phyloP scores from a whole-genome alignment of 306 rosid genomes.

The Lablab purpureus region DNA sequence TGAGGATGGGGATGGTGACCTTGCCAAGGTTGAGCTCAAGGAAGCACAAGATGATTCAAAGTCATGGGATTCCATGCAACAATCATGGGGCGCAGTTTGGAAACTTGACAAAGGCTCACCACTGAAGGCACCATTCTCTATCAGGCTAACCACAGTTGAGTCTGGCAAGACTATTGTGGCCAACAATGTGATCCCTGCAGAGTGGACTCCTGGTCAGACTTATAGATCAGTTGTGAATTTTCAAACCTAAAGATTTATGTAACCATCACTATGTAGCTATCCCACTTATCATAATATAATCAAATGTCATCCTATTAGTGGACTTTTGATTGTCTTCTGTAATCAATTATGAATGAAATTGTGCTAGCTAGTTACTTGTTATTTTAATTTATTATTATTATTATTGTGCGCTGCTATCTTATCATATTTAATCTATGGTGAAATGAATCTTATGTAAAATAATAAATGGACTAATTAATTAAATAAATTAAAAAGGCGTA shows the following conservation, averaged over 20 bases:
- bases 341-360: conserved; percentile 5
- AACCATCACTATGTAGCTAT: neutral
- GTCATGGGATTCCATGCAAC: conserved; percentile 67
- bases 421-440: neutral
- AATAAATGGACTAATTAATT: neutral
- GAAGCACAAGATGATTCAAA: conserved; percentile 50
- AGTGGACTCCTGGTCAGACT: conserved; percentile 73
- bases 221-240: conserved; percentile 69
- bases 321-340: conserved; percentile 36
- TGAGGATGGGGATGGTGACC: conserved; percentile 70
- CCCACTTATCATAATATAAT: neutral
- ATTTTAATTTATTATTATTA: conserved; percentile 6
- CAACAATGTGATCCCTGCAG: conserved; percentile 66
- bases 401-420: neutral
- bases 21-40: conserved; percentile 62
- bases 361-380: neutral
- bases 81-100: conserved; percentile 87
- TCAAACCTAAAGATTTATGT: neutral
- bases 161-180: conserved; percentile 58
- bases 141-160: conserved; percentile 55
- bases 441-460: neutral
- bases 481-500: neutral
- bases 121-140: conserved; percentile 64
- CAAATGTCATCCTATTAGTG: conserved; percentile 23
- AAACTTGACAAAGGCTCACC: conserved; percentile 55